phyloP scores from a whole-genome alignment of 192 early-diverging fungal genomes.

The Dissophora ornata region DNA sequence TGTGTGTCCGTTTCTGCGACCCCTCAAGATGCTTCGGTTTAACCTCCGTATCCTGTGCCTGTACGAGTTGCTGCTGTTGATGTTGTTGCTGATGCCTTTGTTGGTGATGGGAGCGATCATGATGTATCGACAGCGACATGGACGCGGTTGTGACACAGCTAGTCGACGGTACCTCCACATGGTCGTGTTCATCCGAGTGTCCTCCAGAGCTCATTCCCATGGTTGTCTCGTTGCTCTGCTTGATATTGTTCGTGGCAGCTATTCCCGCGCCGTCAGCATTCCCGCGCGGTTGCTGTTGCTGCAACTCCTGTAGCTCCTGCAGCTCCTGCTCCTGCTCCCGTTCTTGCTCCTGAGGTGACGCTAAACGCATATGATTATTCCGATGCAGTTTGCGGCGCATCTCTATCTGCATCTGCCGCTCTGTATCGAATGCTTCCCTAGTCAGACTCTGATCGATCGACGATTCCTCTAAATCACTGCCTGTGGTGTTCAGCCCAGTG shows the following conservation, averaged over 20 bases:
- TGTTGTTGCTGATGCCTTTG: slow-evolving; percentile 15
- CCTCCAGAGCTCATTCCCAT: slow-evolving; percentile 51
- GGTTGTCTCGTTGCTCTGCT: slow-evolving; percentile 50
- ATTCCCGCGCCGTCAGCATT: not conserved
- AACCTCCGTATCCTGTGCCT: too few species aligned
- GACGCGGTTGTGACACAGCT: slow-evolving; percentile 46
- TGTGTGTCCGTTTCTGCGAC: not conserved
- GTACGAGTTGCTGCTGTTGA: slow-evolving; percentile 14
- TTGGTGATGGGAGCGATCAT: slow-evolving; percentile 14
- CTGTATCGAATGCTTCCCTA: slow-evolving; percentile 13
- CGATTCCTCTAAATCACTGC: slow-evolving; percentile 11
- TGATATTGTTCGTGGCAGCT: not conserved
- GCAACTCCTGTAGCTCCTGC: not conserved
- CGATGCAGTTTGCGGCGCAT: slow-evolving; percentile 3
- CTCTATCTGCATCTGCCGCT: slow-evolving; percentile 17
- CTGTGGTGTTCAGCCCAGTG: not conserved
- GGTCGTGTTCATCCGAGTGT: slow-evolving; percentile 47
- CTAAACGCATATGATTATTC: not conserved
- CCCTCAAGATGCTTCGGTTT: not conserved
- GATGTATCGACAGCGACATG: slow-evolving; percentile 44
- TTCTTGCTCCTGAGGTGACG: slow-evolving; percentile 1
- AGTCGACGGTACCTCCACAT: slow-evolving; percentile 46
- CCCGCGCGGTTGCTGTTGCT: not conserved
- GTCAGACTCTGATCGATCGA: slow-evolving; percentile 30
- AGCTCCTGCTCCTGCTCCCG: slow-evolving; percentile 1